Base-by-base conservation (phyloP, 768 basidiomycete genomes). In the Sporobolomyces phaffii region DNA sequence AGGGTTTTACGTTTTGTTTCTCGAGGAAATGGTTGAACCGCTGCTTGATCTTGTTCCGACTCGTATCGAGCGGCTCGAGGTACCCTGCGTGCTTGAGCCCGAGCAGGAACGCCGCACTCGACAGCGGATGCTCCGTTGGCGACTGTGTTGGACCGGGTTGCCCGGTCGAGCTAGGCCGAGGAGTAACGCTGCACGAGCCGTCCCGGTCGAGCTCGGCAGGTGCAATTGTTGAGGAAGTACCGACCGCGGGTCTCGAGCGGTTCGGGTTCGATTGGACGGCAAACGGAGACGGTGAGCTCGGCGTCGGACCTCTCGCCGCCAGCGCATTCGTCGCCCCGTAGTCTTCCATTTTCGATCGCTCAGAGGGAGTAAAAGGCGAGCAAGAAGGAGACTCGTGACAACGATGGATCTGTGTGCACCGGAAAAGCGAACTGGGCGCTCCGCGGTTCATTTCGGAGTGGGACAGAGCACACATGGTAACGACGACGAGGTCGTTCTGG, bases 21-120 rank as follows among this genome's bases (percentile, higher is more conserved):
- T 50, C 41, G 29, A 70, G 34, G 5, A 31, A 58, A 18, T 66
- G 69, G 13, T n/a, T 28, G 48, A 60, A 70, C 18, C 69, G 29
- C 33, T 41, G 54, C 45, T 64, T 63, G 54, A 70, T 64, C 40
- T 53, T 53, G 58, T 66, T 66, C 10, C 69, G n/a, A 15, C 61
- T 63, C 26, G 53, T 61, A 29, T 70, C 69, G 4, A 70, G 18
- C 29, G 52, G 50, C 24, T 60, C 57, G 31, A 58, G 41, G 58
- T 66, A 70, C 4, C 69, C 69, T 0, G 65, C 64, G 3, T 18
- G 5, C 20, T n/a, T 24, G 20, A 66, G 24, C 0, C 62, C 65
- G 6, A 11, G 2, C 8, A 20, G 5, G 41, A 63, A 70, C 3
- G 8, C 34, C 5, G 45, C 17, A 3, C 28, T 22, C 5, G 53